Evolutionary conservation across 2,329 filamentous ascomycete species (phyloP), one percentile per base, ranked within the genome.

Genomic region (Neonectria hederae): DNA sequence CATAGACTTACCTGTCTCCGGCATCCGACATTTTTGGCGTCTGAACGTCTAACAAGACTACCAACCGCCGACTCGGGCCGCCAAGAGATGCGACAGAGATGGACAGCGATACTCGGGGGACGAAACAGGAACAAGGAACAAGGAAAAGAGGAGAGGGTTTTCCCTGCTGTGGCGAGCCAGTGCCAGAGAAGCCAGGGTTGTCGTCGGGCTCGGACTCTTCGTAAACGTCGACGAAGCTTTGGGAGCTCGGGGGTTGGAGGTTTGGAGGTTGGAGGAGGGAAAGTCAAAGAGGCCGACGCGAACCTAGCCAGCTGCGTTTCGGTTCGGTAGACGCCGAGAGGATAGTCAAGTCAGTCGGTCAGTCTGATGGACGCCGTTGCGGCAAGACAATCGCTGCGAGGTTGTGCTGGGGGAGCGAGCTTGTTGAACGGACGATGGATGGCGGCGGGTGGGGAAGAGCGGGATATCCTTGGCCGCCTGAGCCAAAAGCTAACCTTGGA

Each of bases 11-110:
- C 71, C 70, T 67, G 26, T 71, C 71, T 22, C 71, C 71, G 60
- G 65, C 57, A 55, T 73, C 71, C 69, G 70, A 71, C 71, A 73
- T 73, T 54, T 54, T 66, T 68, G 63, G 65, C 60, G 52, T 32
- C 32, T 19, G 28, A 35, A 32, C 28, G 42, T 28, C 7, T 35
- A 28, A 22, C 24, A 22, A 55, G 28, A 28, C 28, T 28, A 43
- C 46, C 52, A 51, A 24, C 59, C 46, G 53, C 48, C 30, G 19
- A 43, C 45, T 49, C 17, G 13, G 45, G 45, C 19, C 22, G 22
- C 28, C 49, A 32, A 59, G 49, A 26, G 38, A 42, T 22, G 43
- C 11, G 30, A 32, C 24, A 19, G 22, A 32, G 35, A 59, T 19
- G 49, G 24, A 22, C 40, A 28, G 22, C 22, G 38, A 11, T 22